Percentiles rank a stretch among this genome's conserved stretches.
phyloP scores from a whole-genome alignment of 441 rosid genomes.

The Aleurites moluccanus region DNA sequence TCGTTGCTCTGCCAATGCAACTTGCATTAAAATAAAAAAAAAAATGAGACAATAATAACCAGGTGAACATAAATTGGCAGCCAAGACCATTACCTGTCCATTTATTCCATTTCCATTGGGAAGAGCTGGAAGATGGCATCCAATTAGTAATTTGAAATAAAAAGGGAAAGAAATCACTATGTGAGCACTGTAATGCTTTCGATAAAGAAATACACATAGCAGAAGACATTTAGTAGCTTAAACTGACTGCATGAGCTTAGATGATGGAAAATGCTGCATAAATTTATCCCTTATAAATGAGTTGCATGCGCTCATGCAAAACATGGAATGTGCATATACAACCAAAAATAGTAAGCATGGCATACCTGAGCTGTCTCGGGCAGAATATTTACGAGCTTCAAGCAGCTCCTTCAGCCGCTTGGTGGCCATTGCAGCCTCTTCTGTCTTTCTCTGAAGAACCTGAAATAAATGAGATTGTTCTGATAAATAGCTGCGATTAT shows the following conservation, averaged over 20 bases:
- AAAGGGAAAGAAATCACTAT: slow-evolving; percentile 7
- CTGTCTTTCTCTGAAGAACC: slow-evolving; percentile 99
- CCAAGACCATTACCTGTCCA: slow-evolving; percentile 63
- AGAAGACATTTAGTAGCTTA: slow-evolving; percentile 6
- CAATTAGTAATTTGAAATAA: slow-evolving; percentile 33
- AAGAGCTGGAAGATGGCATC: slow-evolving; percentile 50
- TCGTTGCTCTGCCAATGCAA: slow-evolving; percentile 67
- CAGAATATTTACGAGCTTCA: slow-evolving; percentile 88
- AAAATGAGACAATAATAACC: slow-evolving; percentile 6
- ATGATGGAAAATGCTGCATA: slow-evolving; percentile 6
- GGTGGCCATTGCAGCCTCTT: slow-evolving; percentile 99
- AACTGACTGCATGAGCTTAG: slow-evolving; percentile 11
- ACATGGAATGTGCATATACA: slow-evolving; percentile 13
- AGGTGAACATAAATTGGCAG: not conserved
- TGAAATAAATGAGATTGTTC: slow-evolving; percentile 32
- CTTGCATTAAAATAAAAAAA: slow-evolving; percentile 18
- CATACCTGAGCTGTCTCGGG: slow-evolving; percentile 71
- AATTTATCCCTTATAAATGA: slow-evolving; percentile 8
- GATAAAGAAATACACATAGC: slow-evolving; percentile 10
- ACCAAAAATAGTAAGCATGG: slow-evolving; percentile 12
- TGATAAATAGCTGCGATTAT: slow-evolving; percentile 17
- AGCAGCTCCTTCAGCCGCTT: slow-evolving; percentile 95
- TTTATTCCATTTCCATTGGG: slow-evolving; percentile 73
- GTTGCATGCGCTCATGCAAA: slow-evolving; percentile 6
- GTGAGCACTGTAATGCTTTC: slow-evolving; percentile 7